These are phyloP conservation scores for Chytriomyces sp. DNA, from an alignment of 192 early-diverging fungal genomes.

Conservation along the genomic window DNA sequence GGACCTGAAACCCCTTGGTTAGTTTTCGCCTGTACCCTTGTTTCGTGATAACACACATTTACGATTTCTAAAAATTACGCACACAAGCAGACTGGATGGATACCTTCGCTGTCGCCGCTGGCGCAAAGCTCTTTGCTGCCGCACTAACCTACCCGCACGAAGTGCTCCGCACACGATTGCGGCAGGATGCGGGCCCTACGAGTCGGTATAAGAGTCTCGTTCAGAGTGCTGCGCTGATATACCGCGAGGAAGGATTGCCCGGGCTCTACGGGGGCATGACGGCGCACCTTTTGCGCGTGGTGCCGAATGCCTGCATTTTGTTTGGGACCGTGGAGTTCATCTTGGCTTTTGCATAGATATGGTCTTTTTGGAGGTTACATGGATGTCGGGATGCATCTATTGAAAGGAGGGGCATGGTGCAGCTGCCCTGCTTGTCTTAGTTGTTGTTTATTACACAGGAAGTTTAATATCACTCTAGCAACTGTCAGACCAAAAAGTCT, in stretches of 20 bases:
- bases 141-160: conserved; percentile 94
- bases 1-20: background rate
- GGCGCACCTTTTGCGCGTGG: conserved; percentile 90
- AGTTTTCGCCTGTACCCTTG: no score
- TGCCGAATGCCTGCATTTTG: conserved; percentile 95
- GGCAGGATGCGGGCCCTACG: conserved; percentile 78
- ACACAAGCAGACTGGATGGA: conserved; percentile 69
- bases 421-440: no score
- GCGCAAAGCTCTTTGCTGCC: conserved; percentile 86
- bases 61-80: conserved; percentile 12
- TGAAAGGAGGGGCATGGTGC: no score
- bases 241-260: conserved; percentile 77
- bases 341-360: conserved; percentile 2
- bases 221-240: conserved; percentile 55
- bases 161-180: conserved; percentile 83
- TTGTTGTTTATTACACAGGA: no score
- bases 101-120: conserved; percentile 78
- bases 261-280: conserved; percentile 95
- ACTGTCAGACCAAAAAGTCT: no score
- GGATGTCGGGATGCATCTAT: no score
- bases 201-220: conserved; percentile 70
- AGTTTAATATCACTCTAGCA: no score
- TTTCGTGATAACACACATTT: background rate
- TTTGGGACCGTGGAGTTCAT: conserved; percentile 55
- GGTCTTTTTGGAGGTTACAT: no score